Percentiles rank a stretch among this genome's conserved stretches.
Evolutionary conservation across 345 rosid species (phyloP).

Genomic region (Trapa incisa): DNA sequence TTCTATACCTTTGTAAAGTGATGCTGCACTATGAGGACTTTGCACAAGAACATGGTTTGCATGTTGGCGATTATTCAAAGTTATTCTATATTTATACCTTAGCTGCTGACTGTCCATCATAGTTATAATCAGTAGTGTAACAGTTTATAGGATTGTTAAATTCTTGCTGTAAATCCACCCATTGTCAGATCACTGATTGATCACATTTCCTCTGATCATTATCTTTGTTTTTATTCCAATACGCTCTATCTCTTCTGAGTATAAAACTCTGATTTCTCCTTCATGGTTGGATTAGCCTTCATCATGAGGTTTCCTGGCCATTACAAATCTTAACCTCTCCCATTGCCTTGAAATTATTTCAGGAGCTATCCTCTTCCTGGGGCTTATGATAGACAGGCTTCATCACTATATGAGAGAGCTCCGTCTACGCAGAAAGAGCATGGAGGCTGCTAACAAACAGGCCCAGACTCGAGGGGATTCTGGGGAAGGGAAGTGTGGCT

Average conservation of each 20-base stretch:
- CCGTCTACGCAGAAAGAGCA: slow-evolving; percentile 57
- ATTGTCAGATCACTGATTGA: neutral
- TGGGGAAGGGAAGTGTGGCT: slow-evolving; percentile 47
- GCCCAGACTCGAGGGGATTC: slow-evolving; percentile 19
- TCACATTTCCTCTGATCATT: neutral
- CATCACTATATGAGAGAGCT: slow-evolving; percentile 89
- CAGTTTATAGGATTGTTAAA: too few species aligned
- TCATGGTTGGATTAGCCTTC: neutral
- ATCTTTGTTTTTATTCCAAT: neutral
- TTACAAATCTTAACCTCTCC: neutral
- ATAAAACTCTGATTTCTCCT: neutral
- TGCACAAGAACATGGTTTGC: neutral
- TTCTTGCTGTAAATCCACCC: neutral
- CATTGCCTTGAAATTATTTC: slow-evolving; percentile 10
- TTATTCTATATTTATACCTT: neutral
- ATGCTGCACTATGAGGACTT: neutral
- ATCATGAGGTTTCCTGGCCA: slow-evolving; percentile 1
- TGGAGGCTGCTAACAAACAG: slow-evolving; percentile 70
- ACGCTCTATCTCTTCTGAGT: neutral
- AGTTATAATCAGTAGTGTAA: neutral
- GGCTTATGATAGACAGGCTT: slow-evolving; percentile 72
- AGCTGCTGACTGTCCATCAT: neutral
- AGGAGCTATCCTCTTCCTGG: slow-evolving; percentile 74
- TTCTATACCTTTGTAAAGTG: neutral
- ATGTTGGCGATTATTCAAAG: neutral